Evolutionary conservation across 2,329 filamentous ascomycete genomes (phyloP), one percentile per base, ranked within the genome.

Genomic region (Colletotrichum cuscutae): DNA sequence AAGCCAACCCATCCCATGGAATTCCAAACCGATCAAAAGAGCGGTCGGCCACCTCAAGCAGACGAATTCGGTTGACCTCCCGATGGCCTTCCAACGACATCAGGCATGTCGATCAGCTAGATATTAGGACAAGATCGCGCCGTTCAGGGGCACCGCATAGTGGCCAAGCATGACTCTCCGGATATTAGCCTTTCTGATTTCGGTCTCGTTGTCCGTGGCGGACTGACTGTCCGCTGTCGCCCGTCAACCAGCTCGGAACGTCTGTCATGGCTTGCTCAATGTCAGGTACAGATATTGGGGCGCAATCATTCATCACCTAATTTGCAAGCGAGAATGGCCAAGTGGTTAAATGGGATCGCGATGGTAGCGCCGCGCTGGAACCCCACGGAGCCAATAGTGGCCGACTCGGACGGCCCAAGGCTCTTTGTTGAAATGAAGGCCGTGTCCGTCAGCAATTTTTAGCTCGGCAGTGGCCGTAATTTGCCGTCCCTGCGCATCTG

Each of bases 401-500:
- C 68, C 56, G 68, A 68, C 62, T 63, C 42, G 53, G 68, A 63
- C 58, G 56, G 42, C 54, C 42, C 71, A 68, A 72, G 59, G 65
- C 58, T 68, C 64, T 70, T 72, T 71, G 57, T 73, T 73, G 62
- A 72, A 73, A 72, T 73, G 71, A 72, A 62, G 28, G 61, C 68
- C 57, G 35, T 58, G 58, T 49, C 52, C 68, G 58, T 63, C 62
- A 54, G 68, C 62, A 68, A 72, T 46, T 71, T 67, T 58, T 73
- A 72, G 68, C 62, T 68, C 68, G 68, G 68, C 59, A 72, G 57
- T 62, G 71, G 62, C 68, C 57, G 68, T 59, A 72, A 73, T 68
- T 73, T 72, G 49, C 62, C 62, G 68, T 72, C 63, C 68, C 68
- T 68, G 62, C 52, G 66, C 71, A 65, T 65, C 66, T 70, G 56